These are phyloP conservation scores for Nitzschia sp. DNA, from an alignment of 108 stramenopile species.

Conservation along the genomic window DNA sequence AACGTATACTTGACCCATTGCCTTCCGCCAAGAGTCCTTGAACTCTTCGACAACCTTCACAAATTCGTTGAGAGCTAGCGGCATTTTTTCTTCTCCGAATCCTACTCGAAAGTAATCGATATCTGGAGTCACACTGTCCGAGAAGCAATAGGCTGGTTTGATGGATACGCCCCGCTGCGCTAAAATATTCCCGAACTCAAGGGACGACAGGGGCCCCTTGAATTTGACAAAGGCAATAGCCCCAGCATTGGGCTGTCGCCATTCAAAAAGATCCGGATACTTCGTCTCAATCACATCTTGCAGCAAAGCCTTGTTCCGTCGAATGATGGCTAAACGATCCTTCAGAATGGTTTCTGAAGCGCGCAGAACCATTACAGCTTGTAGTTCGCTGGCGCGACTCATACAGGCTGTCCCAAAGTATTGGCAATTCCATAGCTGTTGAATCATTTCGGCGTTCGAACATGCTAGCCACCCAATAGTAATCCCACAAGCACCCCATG, in stretches of 20 bases:
- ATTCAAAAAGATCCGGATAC: constrained; percentile 56
- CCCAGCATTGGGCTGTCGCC: constrained; percentile 68
- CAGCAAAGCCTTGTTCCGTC: constrained; percentile 54
- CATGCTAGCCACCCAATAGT: constrained; percentile 78
- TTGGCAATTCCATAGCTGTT: constrained; percentile 54
- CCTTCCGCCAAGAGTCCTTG: constrained; percentile 44
- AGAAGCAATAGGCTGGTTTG: constrained; percentile 81
- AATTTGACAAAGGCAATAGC: constrained; percentile 78
- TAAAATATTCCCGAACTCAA: constrained; percentile 56
- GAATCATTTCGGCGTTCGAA: constrained; percentile 44
- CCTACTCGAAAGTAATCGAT: constrained; percentile 72
- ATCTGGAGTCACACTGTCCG: constrained; percentile 25
- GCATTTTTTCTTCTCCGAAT: constrained; percentile 68
- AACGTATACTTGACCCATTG: neutral
- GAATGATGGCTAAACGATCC: constrained; percentile 48
- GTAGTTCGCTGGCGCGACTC: constrained; percentile 69
- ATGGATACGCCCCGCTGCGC: constrained; percentile 60
- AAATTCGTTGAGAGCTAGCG: constrained; percentile 55
- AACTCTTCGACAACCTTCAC: constrained; percentile 48
- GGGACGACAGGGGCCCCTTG: constrained; percentile 61
- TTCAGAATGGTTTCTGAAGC: constrained; percentile 54
- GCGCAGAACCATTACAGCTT: constrained; percentile 68
- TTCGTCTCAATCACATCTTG: constrained; percentile 50
- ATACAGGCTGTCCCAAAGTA: constrained; percentile 81
- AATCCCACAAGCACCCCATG: constrained; percentile 83